A percentile compares a stretch with the other conserved stretches of the same genome.
phyloP scores from a whole-genome alignment of 2,329 filamentous ascomycete species.

The Metarhizium robertsii region DNA sequence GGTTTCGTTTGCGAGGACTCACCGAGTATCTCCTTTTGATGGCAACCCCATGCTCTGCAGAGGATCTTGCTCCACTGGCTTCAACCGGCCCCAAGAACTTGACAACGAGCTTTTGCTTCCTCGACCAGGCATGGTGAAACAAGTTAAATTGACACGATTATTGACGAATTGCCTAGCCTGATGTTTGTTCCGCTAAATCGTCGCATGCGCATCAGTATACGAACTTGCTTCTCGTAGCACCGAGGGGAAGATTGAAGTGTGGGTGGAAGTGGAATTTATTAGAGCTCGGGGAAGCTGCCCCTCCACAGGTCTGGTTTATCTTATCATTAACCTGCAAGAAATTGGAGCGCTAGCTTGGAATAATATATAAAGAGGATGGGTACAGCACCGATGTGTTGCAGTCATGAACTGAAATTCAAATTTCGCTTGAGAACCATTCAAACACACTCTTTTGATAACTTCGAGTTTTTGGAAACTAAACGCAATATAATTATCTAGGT shows the following conservation, averaged over 20 bases:
- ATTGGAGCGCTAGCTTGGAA: too few relatives aligned
- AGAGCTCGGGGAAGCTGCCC: too few relatives aligned
- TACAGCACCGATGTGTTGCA: too few relatives aligned
- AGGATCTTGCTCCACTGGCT: slow-evolving; percentile 64
- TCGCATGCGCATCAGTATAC: neutral
- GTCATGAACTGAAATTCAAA: too few relatives aligned
- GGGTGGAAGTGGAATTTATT: too few relatives aligned
- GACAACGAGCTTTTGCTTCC: slow-evolving; percentile 27
- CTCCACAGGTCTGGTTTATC: neutral
- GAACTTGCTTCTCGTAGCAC: neutral
- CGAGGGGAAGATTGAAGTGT: neutral
- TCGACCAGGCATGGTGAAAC: slow-evolving; percentile 11
- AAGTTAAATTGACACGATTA: too few relatives aligned
- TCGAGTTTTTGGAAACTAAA: too few relatives aligned
- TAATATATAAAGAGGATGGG: too few relatives aligned
- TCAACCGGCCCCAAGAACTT: slow-evolving; percentile 60
- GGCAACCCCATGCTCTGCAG: slow-evolving; percentile 76
- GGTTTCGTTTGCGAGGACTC: slow-evolving; percentile 11
- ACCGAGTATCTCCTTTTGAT: slow-evolving; percentile 87
- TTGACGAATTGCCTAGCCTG: neutral
- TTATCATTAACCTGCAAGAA: too few relatives aligned
- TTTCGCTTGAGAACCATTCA: too few relatives aligned
- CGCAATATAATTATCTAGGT: too few relatives aligned
- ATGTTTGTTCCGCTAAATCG: neutral
- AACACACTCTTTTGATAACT: too few relatives aligned